Evolutionary conservation across 805 yeast species (phyloP), one percentile per base, ranked within the genome.

Genomic region (Kodamaea hsintzibuensis): DNA sequence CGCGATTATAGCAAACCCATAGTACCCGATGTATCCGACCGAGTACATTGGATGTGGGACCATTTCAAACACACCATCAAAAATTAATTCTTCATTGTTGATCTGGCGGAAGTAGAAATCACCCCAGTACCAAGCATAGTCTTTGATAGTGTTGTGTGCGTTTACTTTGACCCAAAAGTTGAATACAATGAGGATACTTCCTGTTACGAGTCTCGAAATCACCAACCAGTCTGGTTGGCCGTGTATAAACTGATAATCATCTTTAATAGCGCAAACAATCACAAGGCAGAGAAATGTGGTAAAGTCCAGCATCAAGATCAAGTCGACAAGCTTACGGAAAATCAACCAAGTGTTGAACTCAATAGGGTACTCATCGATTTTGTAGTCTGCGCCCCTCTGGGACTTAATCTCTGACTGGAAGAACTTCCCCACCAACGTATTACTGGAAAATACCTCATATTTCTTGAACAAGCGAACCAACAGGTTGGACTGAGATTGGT

Each of bases 51-150:
- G 96, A 65, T 89, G 96, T 16, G 96, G 96, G 13, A 91, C 89
- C 79, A 89, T 80, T 68, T 89, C 93, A 68, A 89, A 89, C 8
- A 89, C 95, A 42, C 96, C 96, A 67, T 90, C 96, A 70, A 89
- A 89, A 30, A 89, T 86, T 62, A 89, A 78, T 55, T 86, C 86
- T 65, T 78, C 82, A 57, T 82, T 82, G 59, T 75, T 76, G 58
- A 74, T 72, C 65, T 88, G 88, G 52, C 91, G 74, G 72, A 89
- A 89, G 79, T 89, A 89, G 72, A 89, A 89, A 70, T 90, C 96
- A 25, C 96, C 96, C 96, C 96, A 89, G 69, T 89, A 89, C 96
- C 96, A 89, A 9, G 96, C 96, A 66, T 85, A 89, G 65, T 89
- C 96, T 67, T 89, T 89, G 55, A 89, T 91, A 16, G 89, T 91